These are phyloP conservation scores for Leptographium galeiforme DNA, from an alignment of 2,329 filamentous ascomycete genomes.

Conservation along the genomic window DNA sequence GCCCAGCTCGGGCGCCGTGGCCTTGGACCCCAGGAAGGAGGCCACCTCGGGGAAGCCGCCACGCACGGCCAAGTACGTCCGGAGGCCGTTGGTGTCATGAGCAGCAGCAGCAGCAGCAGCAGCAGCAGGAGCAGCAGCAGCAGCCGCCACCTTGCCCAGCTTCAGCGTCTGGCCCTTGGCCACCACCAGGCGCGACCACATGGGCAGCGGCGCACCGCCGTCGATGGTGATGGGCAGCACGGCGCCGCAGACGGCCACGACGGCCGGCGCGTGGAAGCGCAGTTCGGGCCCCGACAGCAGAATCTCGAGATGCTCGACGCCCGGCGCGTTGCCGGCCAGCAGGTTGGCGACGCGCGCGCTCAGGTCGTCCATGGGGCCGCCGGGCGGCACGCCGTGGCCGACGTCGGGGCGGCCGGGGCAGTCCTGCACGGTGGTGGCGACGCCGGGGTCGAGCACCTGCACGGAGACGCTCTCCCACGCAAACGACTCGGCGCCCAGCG, in stretches of 20 bases:
- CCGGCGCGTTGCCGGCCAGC: constrained; percentile 40
- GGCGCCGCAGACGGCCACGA: constrained; percentile 44
- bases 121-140: too few relatives aligned
- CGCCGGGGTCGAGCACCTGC: constrained; percentile 19
- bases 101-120: too few relatives aligned
- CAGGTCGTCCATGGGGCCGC: constrained; percentile 49
- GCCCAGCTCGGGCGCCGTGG: constrained; percentile 38
- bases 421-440: constrained; percentile 20
- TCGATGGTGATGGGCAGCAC: constrained; percentile 38
- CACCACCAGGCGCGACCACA: constrained; percentile 40
- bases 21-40: constrained; percentile 43
- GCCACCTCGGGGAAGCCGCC: constrained; percentile 26
- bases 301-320: constrained; percentile 43
- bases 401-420: constrained; percentile 41
- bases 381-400: constrained; percentile 44
- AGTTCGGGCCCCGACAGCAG: constrained; percentile 47
- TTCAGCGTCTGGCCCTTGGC: neutral
- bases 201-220: constrained; percentile 29
- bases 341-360: constrained; percentile 44
- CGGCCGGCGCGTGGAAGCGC: constrained; percentile 36
- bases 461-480: constrained; percentile 34
- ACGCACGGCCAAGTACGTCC: constrained; percentile 44
- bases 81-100: constrained; percentile 22
- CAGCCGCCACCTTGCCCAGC: neutral
- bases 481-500: too few relatives aligned